Evolutionary conservation across 306 rosid genomes (phyloP), one percentile per base, ranked within the genome.

Genomic region (Casuarina glauca): DNA sequence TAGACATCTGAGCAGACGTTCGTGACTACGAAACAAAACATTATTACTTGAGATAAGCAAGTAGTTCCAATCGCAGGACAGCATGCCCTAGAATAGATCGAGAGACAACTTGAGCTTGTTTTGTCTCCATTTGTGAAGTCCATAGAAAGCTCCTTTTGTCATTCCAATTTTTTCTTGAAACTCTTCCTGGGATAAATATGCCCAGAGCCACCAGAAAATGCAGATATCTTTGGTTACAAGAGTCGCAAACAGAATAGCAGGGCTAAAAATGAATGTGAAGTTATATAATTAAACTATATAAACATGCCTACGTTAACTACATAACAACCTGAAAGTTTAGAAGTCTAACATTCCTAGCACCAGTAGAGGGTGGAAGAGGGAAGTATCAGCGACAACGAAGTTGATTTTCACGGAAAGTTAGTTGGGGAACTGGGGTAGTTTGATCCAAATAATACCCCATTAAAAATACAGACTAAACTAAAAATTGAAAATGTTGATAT

Each of bases 71-170:
- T 74, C 80, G 74, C 45, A 41, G 75, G 70, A 57, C 61, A 41
- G 46, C 74, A 57, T 70, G 73, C 49, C 53, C 76, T 86, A 92
- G 79, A 90, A 90, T 48, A 94, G 94, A 86, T 88, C 79, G 16
- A 92, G 86, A 12, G 92, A 77, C 85, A 89, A 89, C 92, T 94
- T 92, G 50, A 89, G 82, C 87, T 94, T 94, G 95, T 94, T 92
- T 76, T 94, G 97, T 85, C 93, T 94, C 98, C 98, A 94, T 76
- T 78, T 94, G 0, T 97, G 93, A 68, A 94, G 97, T 90, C 83
- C 87, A 79, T 86, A 79, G 80, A 94, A 94, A 64, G 83, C 79
- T 62, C 83, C 6, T 86, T 88, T 90, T 63, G 79, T 79, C 93
- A 89, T 88, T 76, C 87, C 87, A 74, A 94, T 90, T 72, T 87